A percentile compares a stretch with the other conserved stretches of the same genome.
Evolutionary conservation across 148 eudicot genomes (phyloP).

Genomic region (Persicaria maculosa): DNA sequence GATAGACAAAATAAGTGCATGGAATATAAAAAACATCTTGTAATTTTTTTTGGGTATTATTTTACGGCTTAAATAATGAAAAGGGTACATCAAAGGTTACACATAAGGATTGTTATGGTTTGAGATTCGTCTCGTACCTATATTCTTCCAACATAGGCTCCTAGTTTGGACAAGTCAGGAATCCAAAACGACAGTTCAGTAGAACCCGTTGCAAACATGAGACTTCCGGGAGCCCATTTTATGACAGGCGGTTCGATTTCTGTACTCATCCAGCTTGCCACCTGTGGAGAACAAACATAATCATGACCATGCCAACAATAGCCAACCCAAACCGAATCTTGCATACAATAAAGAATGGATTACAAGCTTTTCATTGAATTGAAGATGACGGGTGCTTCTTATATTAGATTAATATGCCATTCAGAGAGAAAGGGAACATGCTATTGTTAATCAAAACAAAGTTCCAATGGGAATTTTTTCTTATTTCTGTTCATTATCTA

Average conservation of each 20-base stretch:
- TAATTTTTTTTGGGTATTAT: no score
- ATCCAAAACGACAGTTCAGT: constrained; percentile 86
- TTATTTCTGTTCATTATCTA: background rate
- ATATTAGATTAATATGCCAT: background rate
- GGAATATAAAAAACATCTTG: no score
- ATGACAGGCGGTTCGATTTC: constrained; percentile 82
- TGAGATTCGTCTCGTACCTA: constrained; percentile 17
- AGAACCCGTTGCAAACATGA: constrained; percentile 93
- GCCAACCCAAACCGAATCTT: background rate
- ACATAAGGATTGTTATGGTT: background rate
- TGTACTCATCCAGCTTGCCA: constrained; percentile 84
- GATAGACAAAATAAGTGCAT: no score
- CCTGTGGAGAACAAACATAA: constrained; percentile 27
- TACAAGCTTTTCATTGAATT: background rate
- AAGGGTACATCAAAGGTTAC: no score
- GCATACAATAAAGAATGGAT: background rate
- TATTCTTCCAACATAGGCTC: constrained; percentile 75
- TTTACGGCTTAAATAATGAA: no score
- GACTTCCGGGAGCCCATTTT: constrained; percentile 87
- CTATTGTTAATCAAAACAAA: background rate
- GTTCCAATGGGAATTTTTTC: background rate
- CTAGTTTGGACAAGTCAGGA: constrained; percentile 89
- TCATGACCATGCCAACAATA: background rate
- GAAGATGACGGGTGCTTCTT: background rate
- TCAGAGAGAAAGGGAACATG: background rate